phyloP scores from a whole-genome alignment of 257 asterid species.

The Coffea eugenioides region DNA sequence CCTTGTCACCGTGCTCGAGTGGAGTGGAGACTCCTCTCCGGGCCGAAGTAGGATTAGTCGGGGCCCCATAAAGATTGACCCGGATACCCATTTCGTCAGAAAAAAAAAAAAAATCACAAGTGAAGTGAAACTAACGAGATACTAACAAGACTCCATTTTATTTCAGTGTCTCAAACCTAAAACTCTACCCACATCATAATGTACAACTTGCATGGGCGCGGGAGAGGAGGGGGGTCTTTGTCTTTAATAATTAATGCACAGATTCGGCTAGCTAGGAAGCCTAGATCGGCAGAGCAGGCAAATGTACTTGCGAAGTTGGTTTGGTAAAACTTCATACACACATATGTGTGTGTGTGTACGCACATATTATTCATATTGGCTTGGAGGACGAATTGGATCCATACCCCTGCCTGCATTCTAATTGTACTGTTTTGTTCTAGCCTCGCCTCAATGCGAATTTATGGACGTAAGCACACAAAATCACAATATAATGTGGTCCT shows the following conservation, averaged over 20 bases:
- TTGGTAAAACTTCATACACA: background rate
- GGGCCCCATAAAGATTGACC: too few relatives aligned
- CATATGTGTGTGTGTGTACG: too few relatives aligned
- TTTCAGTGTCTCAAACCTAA: too few relatives aligned
- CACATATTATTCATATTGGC: background rate
- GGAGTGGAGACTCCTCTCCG: too few relatives aligned
- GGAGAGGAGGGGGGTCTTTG: too few relatives aligned
- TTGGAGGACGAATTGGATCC: background rate
- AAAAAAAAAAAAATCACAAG: too few relatives aligned
- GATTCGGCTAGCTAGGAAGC: background rate
- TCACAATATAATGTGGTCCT: background rate
- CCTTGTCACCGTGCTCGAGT: too few relatives aligned
- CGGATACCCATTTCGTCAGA: too few relatives aligned
- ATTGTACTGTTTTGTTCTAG: too few relatives aligned
- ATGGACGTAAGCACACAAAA: background rate
- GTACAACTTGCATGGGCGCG: background rate
- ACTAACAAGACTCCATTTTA: background rate
- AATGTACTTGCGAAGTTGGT: background rate
- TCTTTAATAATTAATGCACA: background rate
- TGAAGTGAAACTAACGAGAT: background rate
- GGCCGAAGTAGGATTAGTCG: too few relatives aligned
- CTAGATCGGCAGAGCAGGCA: background rate
- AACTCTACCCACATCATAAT: too few relatives aligned
- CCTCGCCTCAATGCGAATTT: background rate
- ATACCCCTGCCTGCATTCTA: background rate